Conservation (phyloP, 2,329 filamentous ascomycete species). For the Aspergillus sp. region DNA sequence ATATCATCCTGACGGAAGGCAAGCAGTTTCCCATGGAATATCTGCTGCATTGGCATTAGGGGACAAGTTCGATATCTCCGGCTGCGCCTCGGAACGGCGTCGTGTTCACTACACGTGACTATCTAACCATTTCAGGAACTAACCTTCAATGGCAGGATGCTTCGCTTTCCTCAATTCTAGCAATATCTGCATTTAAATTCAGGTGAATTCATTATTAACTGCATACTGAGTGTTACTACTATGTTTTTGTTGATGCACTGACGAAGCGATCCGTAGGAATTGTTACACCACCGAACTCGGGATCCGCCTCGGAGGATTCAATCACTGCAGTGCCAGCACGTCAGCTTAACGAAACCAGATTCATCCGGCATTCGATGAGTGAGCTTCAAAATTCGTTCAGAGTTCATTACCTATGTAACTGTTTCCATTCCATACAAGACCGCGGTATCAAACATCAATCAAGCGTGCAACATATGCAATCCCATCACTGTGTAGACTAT, state of each 20-base stretch:
- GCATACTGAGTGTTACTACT: background rate
- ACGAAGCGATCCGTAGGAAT: background rate
- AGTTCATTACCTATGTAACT: background rate
- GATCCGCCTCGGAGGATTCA: background rate
- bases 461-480: background rate
- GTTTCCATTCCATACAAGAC: background rate
- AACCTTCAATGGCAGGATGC: background rate
- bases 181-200: background rate
- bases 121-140: constrained; percentile 12
- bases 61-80: background rate
- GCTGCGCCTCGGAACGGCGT: constrained; percentile 3
- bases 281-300: background rate
- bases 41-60: background rate
- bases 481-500: background rate
- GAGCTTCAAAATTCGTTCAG: background rate
- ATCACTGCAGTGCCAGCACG: background rate
- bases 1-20: background rate
- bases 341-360: background rate
- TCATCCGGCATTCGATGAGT: background rate
- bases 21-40: background rate
- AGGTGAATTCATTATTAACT: background rate
- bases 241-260: background rate
- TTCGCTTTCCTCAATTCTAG: background rate
- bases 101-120: background rate
- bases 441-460: background rate